These are phyloP conservation scores for Pistacia atlantica DNA, from an alignment of 345 rosid species.

Conservation along the genomic window DNA sequence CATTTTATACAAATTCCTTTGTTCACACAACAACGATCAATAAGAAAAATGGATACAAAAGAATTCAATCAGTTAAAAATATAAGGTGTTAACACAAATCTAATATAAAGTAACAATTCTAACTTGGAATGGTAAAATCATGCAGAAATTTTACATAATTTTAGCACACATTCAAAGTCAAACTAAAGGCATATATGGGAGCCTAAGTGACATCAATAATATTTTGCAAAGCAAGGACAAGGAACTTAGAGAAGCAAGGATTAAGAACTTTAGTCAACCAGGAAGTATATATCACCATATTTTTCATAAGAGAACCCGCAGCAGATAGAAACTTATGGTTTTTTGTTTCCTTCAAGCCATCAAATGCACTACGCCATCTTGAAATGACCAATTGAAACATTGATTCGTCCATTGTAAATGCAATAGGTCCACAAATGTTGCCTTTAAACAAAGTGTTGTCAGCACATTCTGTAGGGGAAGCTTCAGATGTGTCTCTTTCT, in stretches of 20 bases:
- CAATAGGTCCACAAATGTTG: constrained; percentile 89
- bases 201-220: constrained; percentile 7
- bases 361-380: constrained; percentile 83
- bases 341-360: constrained; percentile 82
- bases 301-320: constrained; percentile 78
- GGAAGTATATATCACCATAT: constrained; percentile 54
- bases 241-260: neutral
- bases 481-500: constrained; percentile 40
- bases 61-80: neutral
- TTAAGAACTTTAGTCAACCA: constrained; percentile 1
- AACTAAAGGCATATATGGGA: neutral
- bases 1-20: neutral
- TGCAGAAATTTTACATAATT: neutral
- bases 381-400: constrained; percentile 83
- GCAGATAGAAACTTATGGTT: constrained; percentile 77
- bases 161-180: neutral
- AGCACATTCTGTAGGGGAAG: constrained; percentile 30
- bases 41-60: neutral
- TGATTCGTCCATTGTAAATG: constrained; percentile 85
- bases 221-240: neutral
- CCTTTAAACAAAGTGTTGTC: constrained; percentile 58
- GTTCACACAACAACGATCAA: neutral
- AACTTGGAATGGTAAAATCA: neutral
- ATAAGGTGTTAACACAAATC: neutral
- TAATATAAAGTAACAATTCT: neutral